Evolutionary conservation across 345 rosid genomes (phyloP).

Genomic region (Citrus trifoliata): DNA sequence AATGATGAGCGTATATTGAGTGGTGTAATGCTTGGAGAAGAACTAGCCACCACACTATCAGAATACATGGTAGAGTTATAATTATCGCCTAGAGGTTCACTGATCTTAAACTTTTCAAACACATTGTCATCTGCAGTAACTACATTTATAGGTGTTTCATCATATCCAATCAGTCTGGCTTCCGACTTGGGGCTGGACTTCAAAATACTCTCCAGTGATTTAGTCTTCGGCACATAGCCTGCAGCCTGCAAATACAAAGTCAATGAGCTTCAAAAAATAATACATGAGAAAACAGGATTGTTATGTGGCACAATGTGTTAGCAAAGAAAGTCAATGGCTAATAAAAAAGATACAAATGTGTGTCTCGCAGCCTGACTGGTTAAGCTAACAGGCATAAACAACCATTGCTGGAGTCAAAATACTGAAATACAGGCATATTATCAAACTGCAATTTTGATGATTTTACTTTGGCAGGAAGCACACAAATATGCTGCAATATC

Average conservation of each 20-base stretch:
- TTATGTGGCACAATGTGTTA: neutral
- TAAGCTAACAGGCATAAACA: neutral
- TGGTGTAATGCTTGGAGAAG: constrained; percentile 18
- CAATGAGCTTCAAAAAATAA: neutral
- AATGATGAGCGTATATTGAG: constrained; percentile 8
- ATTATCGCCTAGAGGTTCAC: constrained; percentile 19
- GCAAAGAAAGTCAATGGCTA: neutral
- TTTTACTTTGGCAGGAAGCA: neutral
- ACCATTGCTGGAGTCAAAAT: neutral
- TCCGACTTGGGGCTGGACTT: constrained; percentile 45
- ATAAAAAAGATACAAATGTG: neutral
- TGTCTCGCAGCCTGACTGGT: neutral
- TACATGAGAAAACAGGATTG: neutral
- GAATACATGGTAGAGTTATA: constrained; percentile 9
- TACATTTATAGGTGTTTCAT: constrained; percentile 64
- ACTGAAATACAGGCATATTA: neutral
- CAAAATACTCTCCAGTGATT: constrained; percentile 55
- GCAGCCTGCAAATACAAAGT: constrained; percentile 42
- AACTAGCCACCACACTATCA: constrained; percentile 15
- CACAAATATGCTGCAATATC: neutral
- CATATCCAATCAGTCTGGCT: constrained; percentile 74
- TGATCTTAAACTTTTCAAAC: constrained; percentile 26
- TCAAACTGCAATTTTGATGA: neutral
- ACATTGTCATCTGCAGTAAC: constrained; percentile 16
- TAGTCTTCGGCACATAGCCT: constrained; percentile 45